Conservation (phyloP, 305 asterid species). For the Fraxinus velutina region DNA sequence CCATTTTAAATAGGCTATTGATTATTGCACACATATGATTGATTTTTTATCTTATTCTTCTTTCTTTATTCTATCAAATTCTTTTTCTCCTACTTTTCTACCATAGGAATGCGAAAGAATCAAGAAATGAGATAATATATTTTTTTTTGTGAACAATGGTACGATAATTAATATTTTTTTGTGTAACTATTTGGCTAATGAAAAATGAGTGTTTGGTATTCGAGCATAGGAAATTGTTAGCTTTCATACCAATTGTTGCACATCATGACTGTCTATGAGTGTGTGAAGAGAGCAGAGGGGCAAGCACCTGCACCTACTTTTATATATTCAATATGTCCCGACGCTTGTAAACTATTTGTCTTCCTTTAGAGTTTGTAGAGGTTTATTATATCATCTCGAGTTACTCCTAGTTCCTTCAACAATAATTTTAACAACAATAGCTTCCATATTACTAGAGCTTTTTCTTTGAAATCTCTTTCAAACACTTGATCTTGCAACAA, state of each 20-base stretch:
- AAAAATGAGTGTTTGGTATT: neutral
- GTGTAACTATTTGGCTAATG: neutral
- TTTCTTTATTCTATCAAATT: no score
- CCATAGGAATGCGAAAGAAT: no score
- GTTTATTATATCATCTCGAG: neutral
- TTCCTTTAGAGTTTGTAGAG: neutral
- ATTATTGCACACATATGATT: no score
- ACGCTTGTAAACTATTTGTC: neutral
- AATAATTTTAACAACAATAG: neutral
- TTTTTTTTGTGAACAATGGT: no score
- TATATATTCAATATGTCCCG: neutral
- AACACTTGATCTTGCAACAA: neutral
- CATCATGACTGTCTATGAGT: neutral
- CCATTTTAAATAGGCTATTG: no score
- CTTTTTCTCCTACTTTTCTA: no score
- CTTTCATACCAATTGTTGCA: neutral
- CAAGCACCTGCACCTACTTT: neutral
- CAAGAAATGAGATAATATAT: no score
- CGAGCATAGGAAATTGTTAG: neutral
- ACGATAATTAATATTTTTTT: no score
- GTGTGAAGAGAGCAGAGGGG: neutral
- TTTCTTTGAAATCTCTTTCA: neutral
- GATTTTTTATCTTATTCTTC: no score
- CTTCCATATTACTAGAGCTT: neutral
- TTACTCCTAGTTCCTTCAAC: neutral